Percentiles rank a stretch among this genome's conserved stretches.
These are phyloP conservation scores for Byssothecium circinans DNA, from an alignment of 2,329 filamentous ascomycete species.

Conservation along the genomic window DNA sequence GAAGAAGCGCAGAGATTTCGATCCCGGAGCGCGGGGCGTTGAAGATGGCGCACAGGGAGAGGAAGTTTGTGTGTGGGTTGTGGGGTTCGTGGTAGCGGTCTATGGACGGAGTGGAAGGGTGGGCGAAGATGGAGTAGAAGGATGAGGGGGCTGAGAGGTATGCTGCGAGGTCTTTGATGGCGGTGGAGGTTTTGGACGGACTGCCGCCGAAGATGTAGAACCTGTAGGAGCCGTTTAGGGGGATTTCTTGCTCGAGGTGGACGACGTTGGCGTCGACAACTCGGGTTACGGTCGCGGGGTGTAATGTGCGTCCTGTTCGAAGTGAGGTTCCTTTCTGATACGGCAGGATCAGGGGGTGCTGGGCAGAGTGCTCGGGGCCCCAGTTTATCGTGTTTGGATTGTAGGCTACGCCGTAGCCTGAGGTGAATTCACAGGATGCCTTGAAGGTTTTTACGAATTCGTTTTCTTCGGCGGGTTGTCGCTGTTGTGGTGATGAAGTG, in stretches of 20 bases:
- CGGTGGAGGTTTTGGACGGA: slow-evolving; percentile 58
- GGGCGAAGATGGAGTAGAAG: slow-evolving; percentile 70
- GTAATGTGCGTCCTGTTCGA: slow-evolving; percentile 73
- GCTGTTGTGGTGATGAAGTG: slow-evolving; percentile 18
- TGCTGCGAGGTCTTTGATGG: slow-evolving; percentile 69
- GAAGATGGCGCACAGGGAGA: slow-evolving; percentile 77
- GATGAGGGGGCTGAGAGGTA: slow-evolving; percentile 67
- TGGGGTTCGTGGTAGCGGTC: slow-evolving; percentile 71
- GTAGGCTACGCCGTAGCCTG: slow-evolving; percentile 88
- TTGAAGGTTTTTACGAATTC: slow-evolving; percentile 90
- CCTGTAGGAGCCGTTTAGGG: slow-evolving; percentile 84
- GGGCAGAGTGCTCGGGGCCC: slow-evolving; percentile 70
- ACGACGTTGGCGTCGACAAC: slow-evolving; percentile 88
- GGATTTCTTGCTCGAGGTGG: slow-evolving; percentile 86
- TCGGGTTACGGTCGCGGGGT: slow-evolving; percentile 78
- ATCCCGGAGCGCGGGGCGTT: slow-evolving; percentile 67
- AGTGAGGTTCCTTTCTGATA: slow-evolving; percentile 58
- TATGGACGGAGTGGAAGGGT: slow-evolving; percentile 55
- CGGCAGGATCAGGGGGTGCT: slow-evolving; percentile 70
- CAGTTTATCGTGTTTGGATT: slow-evolving; percentile 82
- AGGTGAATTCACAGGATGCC: slow-evolving; percentile 87
- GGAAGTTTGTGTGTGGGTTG: slow-evolving; percentile 83
- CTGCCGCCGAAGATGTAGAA: slow-evolving; percentile 83
- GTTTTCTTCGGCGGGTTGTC: slow-evolving; percentile 59
- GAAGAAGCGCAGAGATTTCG: slow-evolving; percentile 72